Base-by-base conservation (phyloP, 2,329 filamentous ascomycete genomes). In the Fusarium verticillioides region DNA sequence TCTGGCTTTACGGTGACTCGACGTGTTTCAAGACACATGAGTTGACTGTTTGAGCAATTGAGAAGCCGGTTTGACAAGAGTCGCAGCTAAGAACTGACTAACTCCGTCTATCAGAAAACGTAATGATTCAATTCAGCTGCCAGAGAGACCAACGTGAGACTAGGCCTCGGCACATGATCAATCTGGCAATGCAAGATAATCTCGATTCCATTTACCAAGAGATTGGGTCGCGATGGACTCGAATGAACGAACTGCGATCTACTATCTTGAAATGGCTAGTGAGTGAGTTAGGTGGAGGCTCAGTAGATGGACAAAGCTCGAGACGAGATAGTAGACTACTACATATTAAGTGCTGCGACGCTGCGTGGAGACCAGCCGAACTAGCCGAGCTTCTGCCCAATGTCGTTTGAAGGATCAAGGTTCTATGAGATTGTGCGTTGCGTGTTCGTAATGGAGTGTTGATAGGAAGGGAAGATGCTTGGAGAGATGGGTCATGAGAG, bases 261-360 rank as follows among this genome's bases (percentile, higher is more conserved):
- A 60, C 46, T 65, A 47, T 42, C 63, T 65, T 40, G 36, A 47
- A 57, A 52, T 57, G 60, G 47, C 60, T 65, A 65, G 63, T 64
- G 16, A 32, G 13, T 32, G 44, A 30, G 26, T 16, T 47, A 32
- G 44, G 62, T 64, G 60, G 60, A 65, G 62, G 59, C 59, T 64
- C 46, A 64, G 40, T 23, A 37, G 37, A 39, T 54, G 62, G 28
- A 54, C 36, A 37, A 28, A 52, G 59, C 59, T 64, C 34, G 13
- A n/a, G 44, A 53, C 42, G 16, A n/a, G 44, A 52, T 36, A 36
- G 15, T 52, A 34, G 13, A 34, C 13, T 18, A 18, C 44, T 53
- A 63, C 36, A 30, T 21, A n/a, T 40, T 16, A 54, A 54, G 50
- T 40, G 50, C 34, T 54, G 34, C 34, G 34, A 40, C 52, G 26